phyloP scores from a whole-genome alignment of 352 stramenopile species.

The Phytophthora kernoviae region DNA sequence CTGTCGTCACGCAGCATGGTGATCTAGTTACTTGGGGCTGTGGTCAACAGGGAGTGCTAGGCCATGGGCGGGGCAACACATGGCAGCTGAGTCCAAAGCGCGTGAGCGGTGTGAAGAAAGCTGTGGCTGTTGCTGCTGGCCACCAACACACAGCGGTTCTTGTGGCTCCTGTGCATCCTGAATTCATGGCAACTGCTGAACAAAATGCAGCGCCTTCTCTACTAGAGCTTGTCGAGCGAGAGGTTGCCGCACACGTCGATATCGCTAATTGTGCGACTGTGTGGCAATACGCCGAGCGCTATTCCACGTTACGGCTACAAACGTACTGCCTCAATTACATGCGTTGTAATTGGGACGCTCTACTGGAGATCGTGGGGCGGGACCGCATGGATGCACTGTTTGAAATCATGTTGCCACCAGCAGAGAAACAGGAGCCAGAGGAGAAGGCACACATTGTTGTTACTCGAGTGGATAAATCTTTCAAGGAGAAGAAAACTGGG shows the following conservation, averaged over 20 bases:
- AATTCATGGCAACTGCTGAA: constrained; percentile 15
- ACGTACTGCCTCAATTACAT: constrained; percentile 67
- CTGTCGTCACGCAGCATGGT: constrained; percentile 63
- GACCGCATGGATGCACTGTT: constrained; percentile 70
- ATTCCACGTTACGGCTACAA: constrained; percentile 50
- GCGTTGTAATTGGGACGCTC: constrained; percentile 71
- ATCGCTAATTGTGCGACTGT: constrained; percentile 62
- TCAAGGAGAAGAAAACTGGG: constrained; percentile 19
- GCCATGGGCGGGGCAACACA: constrained; percentile 70
- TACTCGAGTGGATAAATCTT: constrained; percentile 1
- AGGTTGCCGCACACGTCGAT: constrained; percentile 57
- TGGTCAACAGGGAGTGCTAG: constrained; percentile 69
- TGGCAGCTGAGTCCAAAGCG: constrained; percentile 85
- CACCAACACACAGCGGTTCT: constrained; percentile 82
- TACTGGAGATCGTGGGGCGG: constrained; percentile 65
- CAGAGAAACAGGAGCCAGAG: constrained; percentile 24
- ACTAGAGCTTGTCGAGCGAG: constrained; percentile 47
- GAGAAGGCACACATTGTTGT: constrained; percentile 9
- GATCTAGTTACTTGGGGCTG: constrained; percentile 82
- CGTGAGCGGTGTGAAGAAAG: constrained; percentile 76
- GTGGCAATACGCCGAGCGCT: constrained; percentile 64
- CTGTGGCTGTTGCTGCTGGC: constrained; percentile 60
- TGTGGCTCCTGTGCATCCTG: constrained; percentile 48
- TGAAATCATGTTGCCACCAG: constrained; percentile 58
- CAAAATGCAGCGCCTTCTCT: constrained; percentile 26